A percentile compares a stretch with the other conserved stretches of the same genome.
phyloP scores from a whole-genome alignment of 2,329 filamentous ascomycete genomes.

The Pyrenochaeta sp. region DNA sequence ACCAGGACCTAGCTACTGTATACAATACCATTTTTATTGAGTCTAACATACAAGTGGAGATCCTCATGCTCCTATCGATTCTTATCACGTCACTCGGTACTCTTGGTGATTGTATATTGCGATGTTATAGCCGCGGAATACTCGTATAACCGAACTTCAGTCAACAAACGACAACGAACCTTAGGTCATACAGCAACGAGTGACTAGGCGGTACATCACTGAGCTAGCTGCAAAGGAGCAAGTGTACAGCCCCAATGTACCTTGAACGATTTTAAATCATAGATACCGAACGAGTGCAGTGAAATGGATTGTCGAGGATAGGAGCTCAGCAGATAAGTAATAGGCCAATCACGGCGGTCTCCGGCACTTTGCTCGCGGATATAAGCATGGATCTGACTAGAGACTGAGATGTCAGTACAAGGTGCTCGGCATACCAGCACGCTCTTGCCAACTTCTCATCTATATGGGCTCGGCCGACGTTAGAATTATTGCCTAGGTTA shows the following conservation, averaged over 20 bases:
- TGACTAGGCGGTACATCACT: background rate
- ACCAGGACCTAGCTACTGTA: too few relatives aligned
- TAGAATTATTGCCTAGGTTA: background rate
- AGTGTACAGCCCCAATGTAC: too few relatives aligned
- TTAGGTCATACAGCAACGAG: background rate
- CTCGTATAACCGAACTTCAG: background rate
- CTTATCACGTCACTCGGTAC: too few relatives aligned
- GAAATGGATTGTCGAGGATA: background rate
- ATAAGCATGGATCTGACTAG: background rate
- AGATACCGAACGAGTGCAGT: too few relatives aligned
- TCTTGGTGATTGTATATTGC: background rate
- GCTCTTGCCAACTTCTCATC: background rate
- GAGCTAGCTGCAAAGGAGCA: background rate
- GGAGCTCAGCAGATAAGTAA: too few relatives aligned
- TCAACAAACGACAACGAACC: background rate
- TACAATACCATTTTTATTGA: too few relatives aligned
- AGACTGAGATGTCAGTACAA: background rate
- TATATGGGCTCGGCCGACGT: background rate
- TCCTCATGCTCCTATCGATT: too few relatives aligned
- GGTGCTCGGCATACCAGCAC: background rate
- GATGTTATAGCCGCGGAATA: background rate
- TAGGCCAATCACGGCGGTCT: constrained; percentile 1
- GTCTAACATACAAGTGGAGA: too few relatives aligned
- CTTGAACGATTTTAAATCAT: too few relatives aligned
- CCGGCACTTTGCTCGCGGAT: background rate